phyloP scores from a whole-genome alignment of 306 rosid genomes.

The Malus orientalis region DNA sequence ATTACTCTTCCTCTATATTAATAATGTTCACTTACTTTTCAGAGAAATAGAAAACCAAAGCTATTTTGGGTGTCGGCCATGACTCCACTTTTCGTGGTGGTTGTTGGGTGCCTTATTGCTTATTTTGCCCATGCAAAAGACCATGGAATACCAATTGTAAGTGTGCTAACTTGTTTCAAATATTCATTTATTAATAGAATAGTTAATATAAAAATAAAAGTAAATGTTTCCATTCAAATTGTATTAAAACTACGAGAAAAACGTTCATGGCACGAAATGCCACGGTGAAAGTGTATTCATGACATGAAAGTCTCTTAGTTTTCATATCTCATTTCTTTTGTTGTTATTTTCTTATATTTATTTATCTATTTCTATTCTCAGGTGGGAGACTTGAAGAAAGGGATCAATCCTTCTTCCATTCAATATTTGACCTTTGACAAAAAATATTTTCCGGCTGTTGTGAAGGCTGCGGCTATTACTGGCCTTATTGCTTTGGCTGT shows the following conservation, averaged over 20 bases:
- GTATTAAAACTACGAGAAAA: too few species aligned
- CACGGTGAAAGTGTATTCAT: too few species aligned
- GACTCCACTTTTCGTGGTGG: constrained; percentile 54
- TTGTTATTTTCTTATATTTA: neutral
- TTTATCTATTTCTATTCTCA: neutral
- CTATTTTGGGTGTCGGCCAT: constrained; percentile 84
- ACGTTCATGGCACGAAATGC: too few species aligned
- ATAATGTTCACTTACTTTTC: neutral
- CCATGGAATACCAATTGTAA: constrained; percentile 68
- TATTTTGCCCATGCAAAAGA: constrained; percentile 40
- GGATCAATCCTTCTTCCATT: constrained; percentile 63
- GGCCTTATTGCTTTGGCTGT: constrained; percentile 77
- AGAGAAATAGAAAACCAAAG: constrained; percentile 53
- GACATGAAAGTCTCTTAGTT: neutral
- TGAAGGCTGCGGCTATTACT: constrained; percentile 48
- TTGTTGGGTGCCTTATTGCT: constrained; percentile 47
- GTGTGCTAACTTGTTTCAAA: constrained; percentile 13
- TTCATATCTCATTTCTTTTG: neutral
- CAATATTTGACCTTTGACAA: constrained; percentile 39
- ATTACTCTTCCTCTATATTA: neutral
- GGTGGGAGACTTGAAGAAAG: constrained; percentile 81
- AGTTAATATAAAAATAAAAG: too few species aligned
- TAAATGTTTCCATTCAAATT: too few species aligned
- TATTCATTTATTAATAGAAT: too few species aligned
- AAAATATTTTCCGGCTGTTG: constrained; percentile 33